A percentile compares a stretch with the other conserved stretches of the same genome.
Conservation (phyloP, 1,284 basidiomycete species). For the Ceratobasidium sp. region DNA sequence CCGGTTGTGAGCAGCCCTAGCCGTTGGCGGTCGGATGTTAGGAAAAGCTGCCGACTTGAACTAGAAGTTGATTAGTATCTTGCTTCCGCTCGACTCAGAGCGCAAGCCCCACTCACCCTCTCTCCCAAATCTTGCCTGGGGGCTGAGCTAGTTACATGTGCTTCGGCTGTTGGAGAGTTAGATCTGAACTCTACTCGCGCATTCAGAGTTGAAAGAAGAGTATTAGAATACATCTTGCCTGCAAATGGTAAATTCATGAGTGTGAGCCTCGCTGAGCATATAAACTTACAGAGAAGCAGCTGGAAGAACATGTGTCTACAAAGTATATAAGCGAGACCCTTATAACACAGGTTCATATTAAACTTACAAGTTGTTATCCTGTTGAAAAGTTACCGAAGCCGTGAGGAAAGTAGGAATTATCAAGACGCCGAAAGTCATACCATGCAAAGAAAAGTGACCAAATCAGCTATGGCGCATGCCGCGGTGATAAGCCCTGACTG, state of each 20-base stretch:
- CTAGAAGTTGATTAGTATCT: neutral
- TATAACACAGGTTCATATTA: neutral
- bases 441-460: constrained; percentile 54
- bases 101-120: neutral
- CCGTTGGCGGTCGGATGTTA: neutral
- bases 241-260: neutral
- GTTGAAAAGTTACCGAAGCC: too few relatives aligned
- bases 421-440: constrained; percentile 45
- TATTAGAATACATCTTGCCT: constrained; percentile 39
- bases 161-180: neutral
- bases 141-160: neutral
- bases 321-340: neutral
- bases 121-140: neutral
- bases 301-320: constrained; percentile 32
- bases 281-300: constrained; percentile 24
- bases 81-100: neutral
- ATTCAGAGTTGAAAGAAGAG: constrained; percentile 36
- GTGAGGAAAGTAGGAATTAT: neutral
- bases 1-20: neutral
- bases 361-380: constrained; percentile 32
- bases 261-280: neutral
- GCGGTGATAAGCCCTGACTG: constrained; percentile 56
- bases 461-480: constrained; percentile 52
- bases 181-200: constrained; percentile 26
- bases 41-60: neutral